phyloP scores from a whole-genome alignment of 78 protist species.

The Bigelowiella natans region DNA sequence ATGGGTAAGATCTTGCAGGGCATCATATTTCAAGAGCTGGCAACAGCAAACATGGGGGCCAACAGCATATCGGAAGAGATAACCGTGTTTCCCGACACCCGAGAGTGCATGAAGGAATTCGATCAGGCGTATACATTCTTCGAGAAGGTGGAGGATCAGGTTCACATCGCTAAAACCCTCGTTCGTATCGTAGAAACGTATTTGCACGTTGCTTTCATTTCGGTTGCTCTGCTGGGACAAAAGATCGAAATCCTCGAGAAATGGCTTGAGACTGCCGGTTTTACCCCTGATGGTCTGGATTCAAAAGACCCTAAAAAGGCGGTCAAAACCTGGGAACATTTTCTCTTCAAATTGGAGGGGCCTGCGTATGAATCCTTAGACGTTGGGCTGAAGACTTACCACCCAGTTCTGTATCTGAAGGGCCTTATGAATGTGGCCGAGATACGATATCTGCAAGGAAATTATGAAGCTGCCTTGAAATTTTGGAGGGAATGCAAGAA shows the following conservation, averaged over 20 bases:
- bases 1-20: background rate
- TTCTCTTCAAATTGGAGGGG: background rate
- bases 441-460: background rate
- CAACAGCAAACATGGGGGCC: background rate
- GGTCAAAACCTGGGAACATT: background rate
- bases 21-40: background rate
- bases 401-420: background rate
- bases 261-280: background rate
- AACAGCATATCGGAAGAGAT: background rate
- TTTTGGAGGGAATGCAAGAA: background rate
- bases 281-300: background rate
- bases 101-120: background rate
- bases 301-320: background rate
- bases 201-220: background rate
- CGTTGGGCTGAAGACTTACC: background rate
- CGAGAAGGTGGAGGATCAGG: background rate
- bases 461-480: background rate
- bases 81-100: background rate
- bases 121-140: background rate
- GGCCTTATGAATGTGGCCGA: background rate
- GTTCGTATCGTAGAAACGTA: background rate
- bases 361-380: background rate
- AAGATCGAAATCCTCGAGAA: background rate
- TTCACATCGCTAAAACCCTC: background rate
- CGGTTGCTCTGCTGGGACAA: background rate